Base-by-base conservation (phyloP, 1,284 basidiomycete genomes). In the Irpex sp. region DNA sequence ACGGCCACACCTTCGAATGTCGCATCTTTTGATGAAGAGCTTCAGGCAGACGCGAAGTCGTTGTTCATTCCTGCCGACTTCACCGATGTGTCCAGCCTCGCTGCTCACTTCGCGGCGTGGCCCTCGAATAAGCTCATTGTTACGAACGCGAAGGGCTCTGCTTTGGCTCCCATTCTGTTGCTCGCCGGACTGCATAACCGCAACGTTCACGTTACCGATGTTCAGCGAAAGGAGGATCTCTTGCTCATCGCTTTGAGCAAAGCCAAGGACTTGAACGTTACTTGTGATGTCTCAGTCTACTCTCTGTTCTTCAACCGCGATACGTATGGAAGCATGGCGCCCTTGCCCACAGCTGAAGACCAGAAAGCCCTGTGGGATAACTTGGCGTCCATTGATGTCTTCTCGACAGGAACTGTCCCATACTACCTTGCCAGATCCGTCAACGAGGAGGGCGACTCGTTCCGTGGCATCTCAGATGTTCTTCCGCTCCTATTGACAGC, bases 231-330 rank as follows among this genome's bases (percentile, higher is more conserved):
- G 68, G 95, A 96, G 64, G 97, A 99, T 73, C 82, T 99, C 60
- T 80, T 91, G 47, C 78, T 99, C 62, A 98, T 99, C 72, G 88
- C 91, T 5, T 82, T 99, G 57, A 94, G 93, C 82, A 99, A 99
- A 78, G 89, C 90, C 59, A 97, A 96, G 80, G 83, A 91, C 33
- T 83, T 99, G 67, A 90, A 93, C 71, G 96, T 98, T 62, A 98
- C 96, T 2, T 98, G 96, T 73, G 97, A 99, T 69, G 94, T 98
- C 39, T 88, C 95, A 8, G 83, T 98, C 57, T 98, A 94, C 75
- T 85, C 93, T 9, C 80, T 99, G 63, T 98, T 98, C 86, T 96
- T 95, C 78, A 86, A 85, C 23, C 82, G 80, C 60, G 88, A 91
- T 65, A 83, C 91, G 67, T 95, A 85, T 78, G 87, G 87, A 4